phyloP scores from a whole-genome alignment of 2,329 filamentous ascomycete genomes.

The Ascochyta viciae-villosae region DNA sequence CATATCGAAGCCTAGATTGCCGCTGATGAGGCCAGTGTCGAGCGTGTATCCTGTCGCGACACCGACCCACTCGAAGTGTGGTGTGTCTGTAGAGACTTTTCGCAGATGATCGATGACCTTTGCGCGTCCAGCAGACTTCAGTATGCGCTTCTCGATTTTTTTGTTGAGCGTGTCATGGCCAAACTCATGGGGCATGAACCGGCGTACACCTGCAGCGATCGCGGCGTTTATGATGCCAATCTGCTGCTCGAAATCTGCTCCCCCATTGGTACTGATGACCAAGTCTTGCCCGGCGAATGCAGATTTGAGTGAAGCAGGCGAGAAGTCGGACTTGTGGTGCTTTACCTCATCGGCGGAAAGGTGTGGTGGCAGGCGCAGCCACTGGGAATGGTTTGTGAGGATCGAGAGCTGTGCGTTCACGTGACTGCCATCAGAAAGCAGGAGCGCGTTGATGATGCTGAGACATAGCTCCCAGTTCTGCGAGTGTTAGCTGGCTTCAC shows the following conservation, averaged over 20 bases:
- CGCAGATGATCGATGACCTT: constrained; percentile 42
- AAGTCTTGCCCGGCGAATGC: constrained; percentile 49
- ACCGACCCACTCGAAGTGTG: constrained; percentile 43
- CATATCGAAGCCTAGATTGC: constrained; percentile 49
- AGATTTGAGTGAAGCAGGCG: constrained; percentile 34
- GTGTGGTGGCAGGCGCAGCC: constrained; percentile 26
- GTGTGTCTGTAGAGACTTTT: constrained; percentile 9
- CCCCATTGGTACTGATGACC: constrained; percentile 44
- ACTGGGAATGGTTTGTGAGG: constrained; percentile 36
- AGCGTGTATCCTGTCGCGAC: constrained; percentile 46
- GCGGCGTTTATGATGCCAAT: constrained; percentile 49
- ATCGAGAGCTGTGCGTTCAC: constrained; percentile 27
- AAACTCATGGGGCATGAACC: constrained; percentile 54
- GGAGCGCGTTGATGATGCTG: constrained; percentile 35
- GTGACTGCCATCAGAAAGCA: constrained; percentile 5
- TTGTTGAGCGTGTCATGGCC: constrained; percentile 46
- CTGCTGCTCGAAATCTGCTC: constrained; percentile 36
- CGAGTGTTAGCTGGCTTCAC: constrained; percentile 10
- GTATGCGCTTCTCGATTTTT: constrained; percentile 38
- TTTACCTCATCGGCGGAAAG: constrained; percentile 16
- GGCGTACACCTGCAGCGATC: constrained; percentile 48
- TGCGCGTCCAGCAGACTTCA: constrained; percentile 37
- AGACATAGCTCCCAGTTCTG: constrained; percentile 36
- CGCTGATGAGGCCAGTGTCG: constrained; percentile 40
- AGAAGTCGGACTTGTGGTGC: constrained; percentile 41